These are phyloP conservation scores for Rhynchospora pubera DNA, from an alignment of 176 grass and related monocot species.

Conservation along the genomic window DNA sequence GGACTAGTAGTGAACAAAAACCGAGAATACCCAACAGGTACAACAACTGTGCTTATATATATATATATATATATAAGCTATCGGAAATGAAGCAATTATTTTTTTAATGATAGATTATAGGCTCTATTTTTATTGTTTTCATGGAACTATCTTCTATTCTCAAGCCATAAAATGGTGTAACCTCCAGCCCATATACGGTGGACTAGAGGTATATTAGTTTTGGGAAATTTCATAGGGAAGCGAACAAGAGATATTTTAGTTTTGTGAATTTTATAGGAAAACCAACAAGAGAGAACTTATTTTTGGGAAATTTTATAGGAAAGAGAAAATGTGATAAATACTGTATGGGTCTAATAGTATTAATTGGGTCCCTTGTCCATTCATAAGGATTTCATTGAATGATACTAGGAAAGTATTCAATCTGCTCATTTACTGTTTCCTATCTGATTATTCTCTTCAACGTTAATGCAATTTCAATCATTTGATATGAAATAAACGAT, in stretches of 20 bases:
- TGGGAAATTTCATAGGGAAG: neutral
- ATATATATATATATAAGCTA: conserved; percentile 1
- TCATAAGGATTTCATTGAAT: neutral
- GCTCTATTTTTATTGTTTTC: neutral
- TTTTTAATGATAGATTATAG: neutral
- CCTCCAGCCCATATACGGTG: neutral
- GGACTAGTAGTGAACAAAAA: neutral
- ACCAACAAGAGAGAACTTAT: neutral
- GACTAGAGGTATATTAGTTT: neutral
- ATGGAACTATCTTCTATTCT: neutral
- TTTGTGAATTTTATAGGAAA: neutral
- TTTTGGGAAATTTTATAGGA: neutral
- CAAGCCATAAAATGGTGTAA: neutral
- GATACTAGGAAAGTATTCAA: too few relatives aligned
- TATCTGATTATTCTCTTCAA: too few relatives aligned
- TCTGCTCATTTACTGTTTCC: too few relatives aligned
- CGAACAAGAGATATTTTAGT: neutral
- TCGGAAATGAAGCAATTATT: neutral
- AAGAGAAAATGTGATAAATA: neutral
- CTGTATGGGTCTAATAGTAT: neutral
- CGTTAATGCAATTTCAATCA: too few relatives aligned
- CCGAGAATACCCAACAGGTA: neutral
- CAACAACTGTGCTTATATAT: neutral
- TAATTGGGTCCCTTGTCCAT: neutral
- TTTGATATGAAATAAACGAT: too few relatives aligned